These are phyloP conservation scores for Fistulina hepatica DNA, from an alignment of 1,284 basidiomycete genomes.

Conservation along the genomic window DNA sequence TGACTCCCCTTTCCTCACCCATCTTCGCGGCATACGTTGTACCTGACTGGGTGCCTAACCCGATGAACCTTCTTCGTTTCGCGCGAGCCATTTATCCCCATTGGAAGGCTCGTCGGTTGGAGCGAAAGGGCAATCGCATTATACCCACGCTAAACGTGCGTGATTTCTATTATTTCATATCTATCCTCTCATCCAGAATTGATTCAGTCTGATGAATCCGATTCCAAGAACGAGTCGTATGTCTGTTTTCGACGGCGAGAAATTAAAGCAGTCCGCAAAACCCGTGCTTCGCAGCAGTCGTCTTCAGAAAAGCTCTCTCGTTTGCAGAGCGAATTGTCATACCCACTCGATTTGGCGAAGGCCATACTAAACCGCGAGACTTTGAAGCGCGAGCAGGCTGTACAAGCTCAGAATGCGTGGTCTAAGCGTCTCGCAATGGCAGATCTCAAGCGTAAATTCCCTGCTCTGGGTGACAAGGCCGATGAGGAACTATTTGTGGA, in stretches of 20 bases:
- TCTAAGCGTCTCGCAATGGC: slow-evolving; percentile 67
- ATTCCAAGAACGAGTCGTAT: slow-evolving; percentile 87
- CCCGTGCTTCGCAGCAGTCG: slow-evolving; percentile 79
- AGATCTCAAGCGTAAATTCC: slow-evolving; percentile 73
- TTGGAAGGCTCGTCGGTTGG: slow-evolving; percentile 70
- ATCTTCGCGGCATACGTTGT: slow-evolving; percentile 54
- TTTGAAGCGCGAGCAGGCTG: slow-evolving; percentile 56
- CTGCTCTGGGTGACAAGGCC: slow-evolving; percentile 53
- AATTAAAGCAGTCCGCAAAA: slow-evolving; percentile 91
- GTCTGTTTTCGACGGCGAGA: slow-evolving; percentile 97
- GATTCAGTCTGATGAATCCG: slow-evolving; percentile 78
- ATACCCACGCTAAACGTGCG: slow-evolving; percentile 73
- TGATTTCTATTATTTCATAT: slow-evolving; percentile 5
- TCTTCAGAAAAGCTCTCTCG: slow-evolving; percentile 83
- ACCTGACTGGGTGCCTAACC: slow-evolving; percentile 50
- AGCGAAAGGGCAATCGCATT: slow-evolving; percentile 67
- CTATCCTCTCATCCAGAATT: too few relatives aligned
- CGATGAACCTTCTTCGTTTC: slow-evolving; percentile 46
- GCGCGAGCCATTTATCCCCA: slow-evolving; percentile 68
- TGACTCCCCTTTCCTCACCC: slow-evolving; percentile 40
- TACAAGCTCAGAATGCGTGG: slow-evolving; percentile 62
- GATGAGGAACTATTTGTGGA: slow-evolving; percentile 75
- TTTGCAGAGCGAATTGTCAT: slow-evolving; percentile 66
- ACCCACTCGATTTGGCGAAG: slow-evolving; percentile 64
- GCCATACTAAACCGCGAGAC: slow-evolving; percentile 64